Conservation (phyloP, 805 yeast species). For the Candida ortonii region DNA sequence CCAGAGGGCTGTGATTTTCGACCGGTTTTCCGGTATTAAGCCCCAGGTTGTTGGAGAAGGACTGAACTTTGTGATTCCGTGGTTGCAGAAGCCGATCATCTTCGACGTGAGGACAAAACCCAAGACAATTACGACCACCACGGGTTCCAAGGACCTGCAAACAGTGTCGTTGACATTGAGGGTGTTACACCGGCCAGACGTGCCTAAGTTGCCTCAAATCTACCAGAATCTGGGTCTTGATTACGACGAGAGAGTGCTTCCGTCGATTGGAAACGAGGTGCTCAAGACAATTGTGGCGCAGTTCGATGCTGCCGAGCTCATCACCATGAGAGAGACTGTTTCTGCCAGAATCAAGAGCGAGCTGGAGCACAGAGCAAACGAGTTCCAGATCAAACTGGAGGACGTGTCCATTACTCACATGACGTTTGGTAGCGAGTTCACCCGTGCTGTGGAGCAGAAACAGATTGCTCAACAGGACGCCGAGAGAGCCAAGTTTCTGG, state of each 20-base stretch:
- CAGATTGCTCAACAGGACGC: slow-evolving; percentile 99
- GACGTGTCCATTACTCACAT: slow-evolving; percentile 97
- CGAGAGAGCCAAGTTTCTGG: slow-evolving; percentile 89
- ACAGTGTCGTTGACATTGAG: slow-evolving; percentile 91
- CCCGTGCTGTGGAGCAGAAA: slow-evolving; percentile 97
- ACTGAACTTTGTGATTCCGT: slow-evolving; percentile 90
- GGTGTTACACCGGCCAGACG: slow-evolving; percentile 93
- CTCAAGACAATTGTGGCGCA: slow-evolving; percentile 96
- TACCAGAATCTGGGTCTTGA: slow-evolving; percentile 91
- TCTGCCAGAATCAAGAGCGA: slow-evolving; percentile 87
- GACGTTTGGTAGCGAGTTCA: slow-evolving; percentile 95
- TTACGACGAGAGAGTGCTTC: slow-evolving; percentile 95
- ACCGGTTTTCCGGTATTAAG: slow-evolving; percentile 85
- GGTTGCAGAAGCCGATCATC: slow-evolving; percentile 89
- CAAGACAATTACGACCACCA: slow-evolving; percentile 85
- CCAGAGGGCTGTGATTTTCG: slow-evolving; percentile 91
- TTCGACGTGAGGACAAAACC: slow-evolving; percentile 96
- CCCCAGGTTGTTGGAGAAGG: slow-evolving; percentile 93
- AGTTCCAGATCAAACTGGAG: slow-evolving; percentile 87
- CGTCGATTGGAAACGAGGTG: slow-evolving; percentile 96
- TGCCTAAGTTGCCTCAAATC: slow-evolving; percentile 72
- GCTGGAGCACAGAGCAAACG: slow-evolving; percentile 74
- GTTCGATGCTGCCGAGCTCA: slow-evolving; percentile 96
- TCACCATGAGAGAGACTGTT: slow-evolving; percentile 95
- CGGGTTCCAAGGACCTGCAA: slow-evolving; percentile 96